phyloP scores from a whole-genome alignment of 495 filamentous ascomycete genomes.

The Penicillium fimorum region DNA sequence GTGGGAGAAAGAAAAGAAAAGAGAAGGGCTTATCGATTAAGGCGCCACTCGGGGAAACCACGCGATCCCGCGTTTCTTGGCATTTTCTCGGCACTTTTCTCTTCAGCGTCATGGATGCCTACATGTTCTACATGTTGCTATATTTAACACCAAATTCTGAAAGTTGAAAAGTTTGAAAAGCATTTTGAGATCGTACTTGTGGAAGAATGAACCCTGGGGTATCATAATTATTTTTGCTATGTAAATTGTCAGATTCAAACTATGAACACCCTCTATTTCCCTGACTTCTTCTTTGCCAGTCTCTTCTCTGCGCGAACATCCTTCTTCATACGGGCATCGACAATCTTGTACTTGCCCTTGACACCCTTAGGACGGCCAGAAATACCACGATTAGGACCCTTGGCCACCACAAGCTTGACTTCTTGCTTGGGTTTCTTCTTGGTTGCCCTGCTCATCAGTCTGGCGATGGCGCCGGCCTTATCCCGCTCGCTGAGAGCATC shows the following conservation, averaged over 20 bases:
- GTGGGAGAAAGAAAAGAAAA: slow-evolving; percentile 16
- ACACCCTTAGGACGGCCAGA: slow-evolving; percentile 77
- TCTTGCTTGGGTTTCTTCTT: slow-evolving; percentile 84
- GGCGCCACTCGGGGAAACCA: slow-evolving; percentile 30
- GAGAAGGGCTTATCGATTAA: slow-evolving; percentile 28
- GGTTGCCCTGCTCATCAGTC: slow-evolving; percentile 73
- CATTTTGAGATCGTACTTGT: not conserved
- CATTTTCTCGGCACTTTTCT: slow-evolving; percentile 1
- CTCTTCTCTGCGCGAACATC: slow-evolving; percentile 91
- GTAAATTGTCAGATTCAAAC: slow-evolving; percentile 11
- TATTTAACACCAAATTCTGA: not conserved
- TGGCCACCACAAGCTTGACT: slow-evolving; percentile 87
- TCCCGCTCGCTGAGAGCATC: slow-evolving; percentile 92
- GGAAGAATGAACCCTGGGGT: slow-evolving; percentile 14
- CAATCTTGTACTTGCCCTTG: slow-evolving; percentile 98
- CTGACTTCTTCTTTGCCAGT: slow-evolving; percentile 60
- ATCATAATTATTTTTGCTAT: slow-evolving; percentile 23
- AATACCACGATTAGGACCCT: slow-evolving; percentile 79
- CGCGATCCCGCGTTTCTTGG: slow-evolving; percentile 10
- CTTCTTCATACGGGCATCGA: slow-evolving; percentile 97
- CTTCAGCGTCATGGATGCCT: not conserved
- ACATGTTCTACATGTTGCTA: not conserved
- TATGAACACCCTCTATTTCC: slow-evolving; percentile 29
- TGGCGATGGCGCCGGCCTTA: slow-evolving; percentile 80
- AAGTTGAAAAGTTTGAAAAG: not conserved